Evolutionary conservation across 2,329 filamentous ascomycete species (phyloP), one percentile per base, ranked within the genome.

Genomic region (Paracoccidioides lutzii): DNA sequence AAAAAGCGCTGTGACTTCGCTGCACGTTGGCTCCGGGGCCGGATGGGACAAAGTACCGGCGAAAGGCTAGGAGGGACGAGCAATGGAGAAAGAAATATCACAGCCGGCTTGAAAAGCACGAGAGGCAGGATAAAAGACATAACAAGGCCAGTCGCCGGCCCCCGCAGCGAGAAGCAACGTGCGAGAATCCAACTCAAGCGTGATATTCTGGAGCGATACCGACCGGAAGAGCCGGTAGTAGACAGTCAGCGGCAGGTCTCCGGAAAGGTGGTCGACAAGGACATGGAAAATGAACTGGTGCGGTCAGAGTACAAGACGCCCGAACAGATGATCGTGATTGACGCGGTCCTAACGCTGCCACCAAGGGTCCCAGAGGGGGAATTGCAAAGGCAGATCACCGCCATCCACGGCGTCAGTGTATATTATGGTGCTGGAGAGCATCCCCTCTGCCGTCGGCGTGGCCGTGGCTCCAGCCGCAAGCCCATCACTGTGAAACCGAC

Each of bases 241-340:
- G 40, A 53, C 32, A 37, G 32, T 35, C 48, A 2, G 28, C 54
- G 14, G 5, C 54, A 56, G 9, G 48, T 52, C 9, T 38, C 54
- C 12, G 48, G 48, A n/a, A 49, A 52, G 40, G n/a, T 57, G 35
- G 42, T 57, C 28, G 51, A 57, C 37, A 40, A 43, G 12, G 33
- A 57, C 5, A 28, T 57, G 3, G 54, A 32, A 38, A 14, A 40
- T 30, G 52, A n/a, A 14, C 14, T 57, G 12, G 55, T 54, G 42
- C 10, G 33, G 30, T 37, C 35, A 37, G 35, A 10, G 35, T 54
- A n/a, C 22, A 57, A 54, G 51, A 42, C 41, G 4, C 30, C 28
- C 2, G 55, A 57, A 28, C 41, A 38, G 15, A 32, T 57, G 43
- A 42, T 35, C 4, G 12, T 57, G n/a, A 33, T 40, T 22, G 51